Evolutionary conservation across 2,329 filamentous ascomycete genomes (phyloP).

Genomic region (Phialophora macrospora): DNA sequence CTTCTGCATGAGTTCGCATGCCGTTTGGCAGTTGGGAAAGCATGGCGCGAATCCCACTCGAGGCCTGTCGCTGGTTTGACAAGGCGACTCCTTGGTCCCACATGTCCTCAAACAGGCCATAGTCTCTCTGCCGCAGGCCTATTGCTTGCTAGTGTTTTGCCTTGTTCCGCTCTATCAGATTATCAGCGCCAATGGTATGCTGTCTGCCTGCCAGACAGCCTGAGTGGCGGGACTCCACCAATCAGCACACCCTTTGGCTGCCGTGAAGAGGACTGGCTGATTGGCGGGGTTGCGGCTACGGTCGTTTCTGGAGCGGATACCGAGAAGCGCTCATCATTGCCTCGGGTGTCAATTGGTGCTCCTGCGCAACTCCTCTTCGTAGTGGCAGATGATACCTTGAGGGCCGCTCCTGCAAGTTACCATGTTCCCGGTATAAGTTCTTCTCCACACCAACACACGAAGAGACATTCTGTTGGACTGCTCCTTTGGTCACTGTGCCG

Average conservation of each 20-base stretch:
- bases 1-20: constrained; percentile 22
- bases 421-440: background rate
- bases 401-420: background rate
- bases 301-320: constrained; percentile 13
- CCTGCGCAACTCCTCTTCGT: background rate
- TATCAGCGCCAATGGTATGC: constrained; percentile 11
- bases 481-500: background rate
- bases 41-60: constrained; percentile 3
- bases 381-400: constrained; percentile 1
- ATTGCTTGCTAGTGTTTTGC: constrained; percentile 20
- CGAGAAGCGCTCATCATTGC: constrained; percentile 17
- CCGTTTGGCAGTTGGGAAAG: constrained; percentile 13
- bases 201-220: constrained; percentile 1
- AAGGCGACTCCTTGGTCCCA: constrained; percentile 3
- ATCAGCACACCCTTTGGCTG: constrained; percentile 7
- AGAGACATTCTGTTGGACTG: background rate
- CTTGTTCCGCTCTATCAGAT: background rate
- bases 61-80: constrained; percentile 11
- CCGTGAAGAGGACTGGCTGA: constrained; percentile 12
- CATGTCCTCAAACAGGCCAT: constrained; percentile 10
- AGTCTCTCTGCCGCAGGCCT: constrained; percentile 12
- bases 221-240: constrained; percentile 5
- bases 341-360: constrained; percentile 13
- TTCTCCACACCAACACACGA: background rate
- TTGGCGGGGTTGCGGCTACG: constrained; percentile 16